Percentiles rank a stretch among this genome's conserved stretches.
Evolutionary conservation across 768 basidiomycete species (phyloP).

Genomic region (Pisolithus sp.): DNA sequence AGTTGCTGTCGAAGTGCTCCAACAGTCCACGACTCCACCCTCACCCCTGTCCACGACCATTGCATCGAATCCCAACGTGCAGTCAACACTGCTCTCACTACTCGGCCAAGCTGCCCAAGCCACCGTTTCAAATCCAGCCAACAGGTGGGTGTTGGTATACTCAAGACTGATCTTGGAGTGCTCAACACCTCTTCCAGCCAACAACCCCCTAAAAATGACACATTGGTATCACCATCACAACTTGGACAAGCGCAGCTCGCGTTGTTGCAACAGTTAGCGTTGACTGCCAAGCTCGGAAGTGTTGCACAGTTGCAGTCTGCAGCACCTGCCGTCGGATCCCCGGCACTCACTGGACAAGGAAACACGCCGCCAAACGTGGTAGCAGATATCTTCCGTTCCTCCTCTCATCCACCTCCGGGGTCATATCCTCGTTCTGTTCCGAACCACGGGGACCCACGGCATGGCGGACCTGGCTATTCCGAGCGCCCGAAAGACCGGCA

Average conservation of each 20-base stretch:
- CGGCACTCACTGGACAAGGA: conserved; percentile 16
- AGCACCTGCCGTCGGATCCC: conserved; percentile 21
- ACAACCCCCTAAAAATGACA: conserved; percentile 61
- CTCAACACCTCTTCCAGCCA: conserved; percentile 38
- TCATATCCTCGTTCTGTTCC: conserved; percentile 9
- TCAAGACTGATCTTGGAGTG: neutral
- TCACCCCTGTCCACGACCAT: conserved; percentile 22
- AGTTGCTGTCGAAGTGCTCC: conserved; percentile 27
- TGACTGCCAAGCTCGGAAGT: conserved; percentile 43
- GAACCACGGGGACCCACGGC: conserved; percentile 35
- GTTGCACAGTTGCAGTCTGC: conserved; percentile 21
- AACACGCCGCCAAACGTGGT: neutral
- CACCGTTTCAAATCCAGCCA: conserved; percentile 25
- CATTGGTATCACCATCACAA: conserved; percentile 26
- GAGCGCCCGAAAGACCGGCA: conserved; percentile 41
- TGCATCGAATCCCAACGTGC: conserved; percentile 31
- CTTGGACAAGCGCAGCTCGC: conserved; percentile 57
- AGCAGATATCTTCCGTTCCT: conserved; percentile 19
- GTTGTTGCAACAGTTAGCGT: conserved; percentile 70
- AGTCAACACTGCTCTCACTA: conserved; percentile 63
- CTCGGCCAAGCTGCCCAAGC: conserved; percentile 60
- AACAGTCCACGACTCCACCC: conserved; percentile 21
- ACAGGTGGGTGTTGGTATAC: conserved; percentile 30
- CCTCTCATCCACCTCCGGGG: neutral
- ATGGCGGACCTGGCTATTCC: conserved; percentile 20